Conservation (phyloP, 805 yeast genomes). For the Soucietia sequanensis region DNA sequence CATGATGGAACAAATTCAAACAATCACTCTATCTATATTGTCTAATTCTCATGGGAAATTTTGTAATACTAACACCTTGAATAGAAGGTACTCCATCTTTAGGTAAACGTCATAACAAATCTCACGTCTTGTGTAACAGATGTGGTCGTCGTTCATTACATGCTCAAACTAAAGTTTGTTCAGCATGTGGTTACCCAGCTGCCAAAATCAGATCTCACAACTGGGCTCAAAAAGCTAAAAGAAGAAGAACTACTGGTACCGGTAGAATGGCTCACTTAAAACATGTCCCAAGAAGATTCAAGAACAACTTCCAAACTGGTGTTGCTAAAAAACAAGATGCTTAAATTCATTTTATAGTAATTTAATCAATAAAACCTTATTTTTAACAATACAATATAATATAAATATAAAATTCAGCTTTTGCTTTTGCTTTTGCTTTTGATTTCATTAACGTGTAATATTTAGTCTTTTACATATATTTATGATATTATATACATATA, state of each 20-base stretch:
- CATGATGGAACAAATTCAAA: too few species aligned
- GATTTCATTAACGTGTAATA: slow-evolving; percentile 1
- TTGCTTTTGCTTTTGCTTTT: too few species aligned
- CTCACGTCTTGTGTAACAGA: slow-evolving; percentile 98
- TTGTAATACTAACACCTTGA: slow-evolving; percentile 18
- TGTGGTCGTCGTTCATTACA: slow-evolving; percentile 99
- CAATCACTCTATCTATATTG: too few species aligned
- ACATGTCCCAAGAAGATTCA: slow-evolving; percentile 96
- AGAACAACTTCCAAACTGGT: slow-evolving; percentile 98
- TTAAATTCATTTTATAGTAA: slow-evolving; percentile 33
- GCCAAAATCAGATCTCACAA: slow-evolving; percentile 98
- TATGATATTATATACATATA: slow-evolving; percentile 1
- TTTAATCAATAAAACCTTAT: background rate
- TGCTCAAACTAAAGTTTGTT: slow-evolving; percentile 98
- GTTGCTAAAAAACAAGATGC: slow-evolving; percentile 66
- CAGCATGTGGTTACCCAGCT: slow-evolving; percentile 99
- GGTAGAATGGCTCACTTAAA: slow-evolving; percentile 99
- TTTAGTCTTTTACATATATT: slow-evolving; percentile 1
- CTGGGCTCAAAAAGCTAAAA: slow-evolving; percentile 99
- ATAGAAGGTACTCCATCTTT: slow-evolving; percentile 99
- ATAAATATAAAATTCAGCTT: too few species aligned
- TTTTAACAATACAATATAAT: too few species aligned
- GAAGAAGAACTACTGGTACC: slow-evolving; percentile 99
- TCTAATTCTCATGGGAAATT: too few species aligned
- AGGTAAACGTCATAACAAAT: slow-evolving; percentile 99